A percentile compares a stretch with the other conserved stretches of the same genome.
These are phyloP conservation scores for Candida succiphila DNA, from an alignment of 805 yeast species.

Conservation along the genomic window DNA sequence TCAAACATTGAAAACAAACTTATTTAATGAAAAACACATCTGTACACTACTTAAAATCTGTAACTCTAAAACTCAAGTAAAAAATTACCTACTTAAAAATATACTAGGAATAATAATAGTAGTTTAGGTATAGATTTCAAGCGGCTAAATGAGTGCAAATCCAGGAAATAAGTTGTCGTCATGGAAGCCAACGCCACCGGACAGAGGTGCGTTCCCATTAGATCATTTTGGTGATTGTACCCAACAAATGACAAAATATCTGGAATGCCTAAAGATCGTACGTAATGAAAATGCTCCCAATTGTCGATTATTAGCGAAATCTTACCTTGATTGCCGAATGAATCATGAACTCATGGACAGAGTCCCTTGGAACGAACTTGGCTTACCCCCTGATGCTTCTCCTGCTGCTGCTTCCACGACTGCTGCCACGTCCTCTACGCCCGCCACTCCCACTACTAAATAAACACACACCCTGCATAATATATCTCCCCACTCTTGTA, in stretches of 20 bases:
- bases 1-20: too few species aligned
- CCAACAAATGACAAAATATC: conserved; percentile 60
- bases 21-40: too few species aligned
- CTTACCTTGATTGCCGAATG: conserved; percentile 83
- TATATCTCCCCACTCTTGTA: too few species aligned
- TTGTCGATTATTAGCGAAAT: conserved; percentile 77
- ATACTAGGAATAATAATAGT: not conserved
- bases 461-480: too few species aligned
- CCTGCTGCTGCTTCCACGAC: not conserved
- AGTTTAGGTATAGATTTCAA: not conserved
- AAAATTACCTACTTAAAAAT: not conserved
- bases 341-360: conserved; percentile 40
- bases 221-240: conserved; percentile 85
- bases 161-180: conserved; percentile 36
- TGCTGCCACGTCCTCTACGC: not conserved
- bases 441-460: too few species aligned
- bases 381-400: conserved; percentile 24
- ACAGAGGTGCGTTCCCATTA: conserved; percentile 90
- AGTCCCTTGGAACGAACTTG: conserved; percentile 25
- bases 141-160: conserved; percentile 32
- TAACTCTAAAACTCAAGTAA: too few species aligned
- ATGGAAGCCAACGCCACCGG: conserved; percentile 86
- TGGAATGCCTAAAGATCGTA: conserved; percentile 69
- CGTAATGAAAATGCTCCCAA: conserved; percentile 83
- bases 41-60: too few species aligned